Evolutionary conservation across 768 basidiomycete species (phyloP).

Genomic region (Punctularia strigosozonata): DNA sequence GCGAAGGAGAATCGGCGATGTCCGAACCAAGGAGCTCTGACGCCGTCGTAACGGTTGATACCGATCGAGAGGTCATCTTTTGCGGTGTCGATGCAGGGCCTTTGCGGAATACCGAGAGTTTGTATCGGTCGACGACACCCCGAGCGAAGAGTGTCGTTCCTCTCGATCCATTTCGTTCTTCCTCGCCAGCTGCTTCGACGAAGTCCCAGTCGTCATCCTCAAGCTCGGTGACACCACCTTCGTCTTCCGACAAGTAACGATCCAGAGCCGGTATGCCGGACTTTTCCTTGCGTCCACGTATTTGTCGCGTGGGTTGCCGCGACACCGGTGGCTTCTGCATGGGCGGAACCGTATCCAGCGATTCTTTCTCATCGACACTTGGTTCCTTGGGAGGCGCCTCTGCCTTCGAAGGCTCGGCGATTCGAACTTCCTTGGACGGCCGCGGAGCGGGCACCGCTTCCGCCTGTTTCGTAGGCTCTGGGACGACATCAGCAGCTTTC

Average conservation of each 20-base stretch:
- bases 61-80: slow-evolving; percentile 31
- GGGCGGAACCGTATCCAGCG: no score
- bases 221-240: slow-evolving; percentile 38
- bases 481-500: no score
- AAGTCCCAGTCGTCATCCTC: slow-evolving; percentile 91
- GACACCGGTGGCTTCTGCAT: slow-evolving; percentile 3
- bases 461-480: slow-evolving; percentile 15
- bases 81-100: slow-evolving; percentile 60
- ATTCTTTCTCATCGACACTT: slow-evolving; percentile 10
- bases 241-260: slow-evolving; percentile 48
- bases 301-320: slow-evolving; percentile 9
- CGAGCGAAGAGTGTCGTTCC: slow-evolving; percentile 78
- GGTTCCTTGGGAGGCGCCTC: slow-evolving; percentile 11
- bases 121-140: slow-evolving; percentile 85
- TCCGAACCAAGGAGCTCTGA: slow-evolving; percentile 32
- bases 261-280: slow-evolving; percentile 78
- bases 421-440: no score
- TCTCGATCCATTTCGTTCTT: slow-evolving; percentile 72
- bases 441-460: no score
- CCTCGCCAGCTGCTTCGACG: slow-evolving; percentile 69
- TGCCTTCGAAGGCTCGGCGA: slow-evolving; percentile 2
- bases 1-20: slow-evolving; percentile 29
- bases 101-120: slow-evolving; percentile 78
- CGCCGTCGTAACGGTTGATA: slow-evolving; percentile 47
- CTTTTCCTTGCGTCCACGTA: slow-evolving; percentile 56